Conservation (phyloP, 306 rosid genomes). For the Alnus glutinosa region DNA sequence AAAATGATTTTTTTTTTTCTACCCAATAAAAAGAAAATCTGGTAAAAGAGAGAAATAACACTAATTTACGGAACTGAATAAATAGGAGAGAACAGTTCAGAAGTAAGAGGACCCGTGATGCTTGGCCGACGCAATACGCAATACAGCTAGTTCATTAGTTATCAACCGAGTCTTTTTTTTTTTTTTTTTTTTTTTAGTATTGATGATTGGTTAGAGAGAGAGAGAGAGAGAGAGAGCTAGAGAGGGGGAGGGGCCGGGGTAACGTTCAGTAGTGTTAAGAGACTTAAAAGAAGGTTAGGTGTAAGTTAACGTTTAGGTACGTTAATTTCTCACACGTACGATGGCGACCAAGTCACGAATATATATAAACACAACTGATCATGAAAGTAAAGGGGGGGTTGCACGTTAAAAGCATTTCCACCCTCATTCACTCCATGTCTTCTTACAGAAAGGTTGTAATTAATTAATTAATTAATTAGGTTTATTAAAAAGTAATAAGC, state of each 20-base stretch:
- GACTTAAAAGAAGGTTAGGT: constrained; percentile 44
- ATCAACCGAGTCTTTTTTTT: too few relatives aligned
- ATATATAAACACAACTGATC: constrained; percentile 17
- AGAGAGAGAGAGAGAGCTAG: too few relatives aligned
- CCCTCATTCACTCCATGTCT: constrained; percentile 38
- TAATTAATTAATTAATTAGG: too few relatives aligned
- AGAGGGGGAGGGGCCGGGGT: not conserved
- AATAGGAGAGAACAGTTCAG: too few relatives aligned
- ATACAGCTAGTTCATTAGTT: too few relatives aligned
- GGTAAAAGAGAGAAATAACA: too few relatives aligned
- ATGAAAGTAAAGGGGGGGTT: constrained; percentile 34
- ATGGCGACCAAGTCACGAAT: constrained; percentile 38
- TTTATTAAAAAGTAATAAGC: constrained; percentile 21
- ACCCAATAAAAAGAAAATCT: too few relatives aligned
- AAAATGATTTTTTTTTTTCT: too few relatives aligned
- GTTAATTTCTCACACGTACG: constrained; percentile 38
- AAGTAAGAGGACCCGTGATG: too few relatives aligned
- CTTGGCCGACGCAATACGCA: too few relatives aligned
- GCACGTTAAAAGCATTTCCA: constrained; percentile 58
- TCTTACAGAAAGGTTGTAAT: constrained; percentile 34
- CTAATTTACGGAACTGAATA: too few relatives aligned
- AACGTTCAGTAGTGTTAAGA: not conserved
- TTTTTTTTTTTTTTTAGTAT: too few relatives aligned
- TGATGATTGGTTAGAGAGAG: not conserved
- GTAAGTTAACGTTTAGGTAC: constrained; percentile 33